Percentiles rank a stretch among this genome's conserved stretches.
phyloP scores from a whole-genome alignment of 495 filamentous ascomycete genomes.

The Astrothelium subdiscretum region DNA sequence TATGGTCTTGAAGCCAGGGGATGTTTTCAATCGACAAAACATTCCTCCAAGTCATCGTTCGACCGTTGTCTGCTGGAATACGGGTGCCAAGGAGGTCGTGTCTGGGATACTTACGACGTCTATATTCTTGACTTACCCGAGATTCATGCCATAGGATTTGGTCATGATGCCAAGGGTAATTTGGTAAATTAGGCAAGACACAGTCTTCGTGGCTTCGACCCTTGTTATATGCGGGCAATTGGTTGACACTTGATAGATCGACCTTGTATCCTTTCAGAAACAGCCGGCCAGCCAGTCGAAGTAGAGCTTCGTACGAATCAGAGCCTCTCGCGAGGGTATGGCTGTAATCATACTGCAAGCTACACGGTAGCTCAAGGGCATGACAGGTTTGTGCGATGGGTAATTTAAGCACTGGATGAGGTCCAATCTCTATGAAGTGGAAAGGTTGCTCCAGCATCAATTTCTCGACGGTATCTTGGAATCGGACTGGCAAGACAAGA shows the following conservation, averaged over 20 bases:
- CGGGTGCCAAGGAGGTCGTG: slow-evolving; percentile 46
- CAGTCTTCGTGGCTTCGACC: not conserved
- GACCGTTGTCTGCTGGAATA: slow-evolving; percentile 34
- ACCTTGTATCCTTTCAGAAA: not conserved
- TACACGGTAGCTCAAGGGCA: too few species aligned
- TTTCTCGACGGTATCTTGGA: not conserved
- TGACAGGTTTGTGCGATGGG: not conserved
- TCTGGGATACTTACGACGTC: slow-evolving; percentile 31
- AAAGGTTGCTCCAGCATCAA: not conserved
- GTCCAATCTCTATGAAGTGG: slow-evolving; percentile 10
- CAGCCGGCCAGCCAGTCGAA: not conserved
- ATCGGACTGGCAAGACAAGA: not conserved
- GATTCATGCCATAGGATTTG: not conserved
- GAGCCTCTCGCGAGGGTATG: not conserved
- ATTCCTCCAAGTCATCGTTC: slow-evolving; percentile 31
- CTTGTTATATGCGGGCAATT: not conserved
- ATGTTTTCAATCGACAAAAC: slow-evolving; percentile 17
- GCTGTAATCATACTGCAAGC: not conserved
- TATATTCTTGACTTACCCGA: slow-evolving; percentile 36
- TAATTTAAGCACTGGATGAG: slow-evolving; percentile 6
- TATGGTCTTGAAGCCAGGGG: slow-evolving; percentile 35
- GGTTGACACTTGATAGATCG: not conserved
- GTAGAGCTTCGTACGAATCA: not conserved
- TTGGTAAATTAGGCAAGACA: not conserved
- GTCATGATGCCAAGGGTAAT: not conserved